These are phyloP conservation scores for Nectriaceae sp. DNA, from an alignment of 2,329 filamentous ascomycete species.

Conservation along the genomic window DNA sequence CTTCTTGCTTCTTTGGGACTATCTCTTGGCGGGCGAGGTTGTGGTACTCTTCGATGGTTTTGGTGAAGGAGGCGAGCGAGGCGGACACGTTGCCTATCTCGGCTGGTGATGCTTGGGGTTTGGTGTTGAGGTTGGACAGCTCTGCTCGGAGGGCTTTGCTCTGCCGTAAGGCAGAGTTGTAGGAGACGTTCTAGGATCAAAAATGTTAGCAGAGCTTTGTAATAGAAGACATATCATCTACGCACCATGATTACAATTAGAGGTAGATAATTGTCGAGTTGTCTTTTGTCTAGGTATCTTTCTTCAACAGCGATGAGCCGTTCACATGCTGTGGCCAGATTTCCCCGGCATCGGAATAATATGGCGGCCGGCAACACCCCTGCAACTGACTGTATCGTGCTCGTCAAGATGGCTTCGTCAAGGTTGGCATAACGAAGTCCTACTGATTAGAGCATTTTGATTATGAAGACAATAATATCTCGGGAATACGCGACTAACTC, in stretches of 20 bases:
- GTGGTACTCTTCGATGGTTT: conserved; percentile 91
- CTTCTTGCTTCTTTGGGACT: conserved; percentile 87
- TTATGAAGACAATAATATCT: no score
- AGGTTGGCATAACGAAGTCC: no score
- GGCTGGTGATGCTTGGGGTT: conserved; percentile 60
- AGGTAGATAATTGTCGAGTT: conserved; percentile 24
- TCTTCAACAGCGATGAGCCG: neutral
- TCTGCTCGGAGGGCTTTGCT: conserved; percentile 78
- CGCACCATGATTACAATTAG: conserved; percentile 21
- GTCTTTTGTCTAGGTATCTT: conserved; percentile 12
- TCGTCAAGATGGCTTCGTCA: no score
- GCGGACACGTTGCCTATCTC: conserved; percentile 71
- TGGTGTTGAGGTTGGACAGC: conserved; percentile 68
- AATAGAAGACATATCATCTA: neutral
- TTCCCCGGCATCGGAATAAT: neutral
- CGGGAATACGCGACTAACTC: no score
- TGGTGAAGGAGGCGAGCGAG: conserved; percentile 77
- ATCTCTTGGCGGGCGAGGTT: conserved; percentile 84
- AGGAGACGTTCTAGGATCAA: conserved; percentile 68
- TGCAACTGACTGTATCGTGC: no score
- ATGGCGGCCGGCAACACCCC: neutral
- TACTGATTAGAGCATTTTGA: no score
- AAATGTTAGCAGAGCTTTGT: neutral
- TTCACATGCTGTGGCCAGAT: neutral
- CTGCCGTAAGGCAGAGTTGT: conserved; percentile 85